Evolutionary conservation across 176 grass and related monocot genomes (phyloP).

Genomic region (Triticum monococcum): DNA sequence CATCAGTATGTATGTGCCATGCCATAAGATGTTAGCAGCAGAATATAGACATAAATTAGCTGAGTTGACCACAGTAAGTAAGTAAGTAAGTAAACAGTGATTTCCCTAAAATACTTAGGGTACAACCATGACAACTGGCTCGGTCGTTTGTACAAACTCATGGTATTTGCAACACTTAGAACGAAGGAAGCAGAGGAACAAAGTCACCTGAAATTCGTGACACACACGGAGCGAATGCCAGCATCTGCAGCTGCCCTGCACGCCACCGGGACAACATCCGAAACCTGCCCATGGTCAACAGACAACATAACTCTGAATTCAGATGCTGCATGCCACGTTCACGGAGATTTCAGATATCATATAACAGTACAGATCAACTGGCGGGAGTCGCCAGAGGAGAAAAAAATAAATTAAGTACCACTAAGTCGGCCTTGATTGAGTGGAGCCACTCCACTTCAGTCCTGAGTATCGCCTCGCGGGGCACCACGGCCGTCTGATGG

Average conservation of each 20-base stretch:
- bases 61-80: not conserved
- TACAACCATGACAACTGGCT: not conserved
- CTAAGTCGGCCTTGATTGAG: conserved; percentile 88
- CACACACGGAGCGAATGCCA: conserved; percentile 91
- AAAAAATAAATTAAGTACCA: conserved; percentile 35
- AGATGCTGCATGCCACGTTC: not conserved
- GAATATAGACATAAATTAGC: not conserved
- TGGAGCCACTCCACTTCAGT: conserved; percentile 93
- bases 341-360: not conserved
- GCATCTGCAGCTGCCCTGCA: conserved; percentile 89
- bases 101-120: not conserved
- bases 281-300: conserved; percentile 56
- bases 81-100: not conserved
- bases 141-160: not conserved
- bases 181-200: not conserved
- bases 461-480: conserved; percentile 75
- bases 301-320: not conserved
- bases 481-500: conserved; percentile 90
- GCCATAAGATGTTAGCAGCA: not conserved
- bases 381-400: not conserved
- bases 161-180: not conserved
- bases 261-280: conserved; percentile 91
- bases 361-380: not conserved
- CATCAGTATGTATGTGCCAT: not conserved
- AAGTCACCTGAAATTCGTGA: conserved; percentile 89